Evolutionary conservation across 2,329 filamentous ascomycete species (phyloP), one percentile per base, ranked within the genome.

Genomic region (Onygenales sp.): DNA sequence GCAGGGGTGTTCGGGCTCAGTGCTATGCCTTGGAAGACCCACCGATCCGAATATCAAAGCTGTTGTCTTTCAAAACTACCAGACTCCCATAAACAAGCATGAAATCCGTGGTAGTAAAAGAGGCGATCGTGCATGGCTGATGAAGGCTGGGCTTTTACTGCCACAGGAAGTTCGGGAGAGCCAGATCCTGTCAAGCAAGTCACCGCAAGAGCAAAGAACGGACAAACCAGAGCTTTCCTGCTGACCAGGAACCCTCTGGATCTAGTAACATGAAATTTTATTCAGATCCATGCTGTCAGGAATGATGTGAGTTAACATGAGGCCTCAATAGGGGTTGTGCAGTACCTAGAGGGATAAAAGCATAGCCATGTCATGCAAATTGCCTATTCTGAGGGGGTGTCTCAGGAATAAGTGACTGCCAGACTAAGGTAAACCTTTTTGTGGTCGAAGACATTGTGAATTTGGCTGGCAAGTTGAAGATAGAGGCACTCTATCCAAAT

Each of bases 131-230:
- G 32, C 27, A 27, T 32, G 45, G 13, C 17, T 31, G 21, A 48
- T 48, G 45, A 48, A 48, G 45, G 45, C n/a, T 35, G 45, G 45
- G 31, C 32, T 48, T 48, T 10, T 48, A 36, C 11, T 48, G 45
- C 45, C 45, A 17, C 45, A 13, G 31, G 45, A 48, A 10, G 32
- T 48, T 48, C 45, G 31, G 32, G 45, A 48, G 27, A 31, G 45
- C 27, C 14, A 48, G 31, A 48, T 48, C 27, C 14, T 48, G 21
- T 39, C 36, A n/a, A n/a, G 13, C 13, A n/a, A n/a, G 36, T 39
- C 13, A 10, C 7, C 7, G 36, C 9, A n/a, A 39, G 13, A 39
- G 9, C 36, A 10, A 7, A 39, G 36, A 39, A 9, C 3, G 9
- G 36, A 7, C 9, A 39, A 38, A 39, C 13, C 9, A 39, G 9